Evolutionary conservation across 2,329 filamentous ascomycete genomes (phyloP).

Genomic region (Pyricularia sp.): DNA sequence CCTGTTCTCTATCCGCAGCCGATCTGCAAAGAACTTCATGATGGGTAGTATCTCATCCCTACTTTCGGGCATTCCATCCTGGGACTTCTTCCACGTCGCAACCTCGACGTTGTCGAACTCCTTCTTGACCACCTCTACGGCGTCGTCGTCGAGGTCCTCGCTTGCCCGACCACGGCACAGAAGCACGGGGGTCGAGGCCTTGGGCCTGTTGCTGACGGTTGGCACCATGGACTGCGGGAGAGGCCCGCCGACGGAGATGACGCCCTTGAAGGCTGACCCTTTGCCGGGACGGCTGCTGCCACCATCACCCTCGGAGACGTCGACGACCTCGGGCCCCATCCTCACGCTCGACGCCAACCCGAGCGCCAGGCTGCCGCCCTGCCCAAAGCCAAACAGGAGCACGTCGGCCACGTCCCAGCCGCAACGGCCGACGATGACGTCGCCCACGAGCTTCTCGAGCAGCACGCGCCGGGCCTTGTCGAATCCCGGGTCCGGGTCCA

Average conservation of each 20-base stretch:
- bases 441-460: constrained; percentile 38
- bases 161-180: constrained; percentile 46
- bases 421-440: constrained; percentile 41
- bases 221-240: constrained; percentile 46
- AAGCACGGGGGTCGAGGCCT: constrained; percentile 54
- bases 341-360: constrained; percentile 40
- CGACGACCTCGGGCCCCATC: constrained; percentile 21
- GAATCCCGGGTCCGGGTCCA: constrained; percentile 57
- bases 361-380: constrained; percentile 55
- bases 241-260: constrained; percentile 38
- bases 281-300: background rate
- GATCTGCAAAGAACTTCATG: constrained; percentile 72
- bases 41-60: constrained; percentile 82
- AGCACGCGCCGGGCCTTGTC: constrained; percentile 35
- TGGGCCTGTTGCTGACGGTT: constrained; percentile 33
- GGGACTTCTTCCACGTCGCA: constrained; percentile 56
- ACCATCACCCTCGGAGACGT: constrained; percentile 9
- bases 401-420: constrained; percentile 53
- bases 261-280: constrained; percentile 32
- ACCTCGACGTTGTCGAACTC: constrained; percentile 59
- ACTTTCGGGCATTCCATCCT: constrained; percentile 74
- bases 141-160: constrained; percentile 43
- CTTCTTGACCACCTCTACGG: constrained; percentile 52
- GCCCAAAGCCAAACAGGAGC: constrained; percentile 57
- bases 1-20: constrained; percentile 32